phyloP scores from a whole-genome alignment of 371 early-diverging fungal genomes.

The Mortierella sp. region DNA sequence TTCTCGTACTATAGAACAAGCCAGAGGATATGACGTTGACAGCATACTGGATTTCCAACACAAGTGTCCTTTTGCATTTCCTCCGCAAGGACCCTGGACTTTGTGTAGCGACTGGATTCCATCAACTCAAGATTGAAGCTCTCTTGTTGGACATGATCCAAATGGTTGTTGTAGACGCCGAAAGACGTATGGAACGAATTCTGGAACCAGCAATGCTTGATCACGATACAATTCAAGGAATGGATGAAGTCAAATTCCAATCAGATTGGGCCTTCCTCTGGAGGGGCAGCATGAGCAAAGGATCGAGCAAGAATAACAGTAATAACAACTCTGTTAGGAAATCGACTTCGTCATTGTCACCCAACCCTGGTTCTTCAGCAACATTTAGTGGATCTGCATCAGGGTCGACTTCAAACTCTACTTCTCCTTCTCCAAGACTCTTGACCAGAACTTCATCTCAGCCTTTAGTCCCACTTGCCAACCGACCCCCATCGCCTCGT shows the following conservation, averaged over 20 bases:
- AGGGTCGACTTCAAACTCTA: conserved; percentile 79
- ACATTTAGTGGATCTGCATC: conserved; percentile 58
- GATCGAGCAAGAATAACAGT: conserved; percentile 31
- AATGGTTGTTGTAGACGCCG: conserved; percentile 68
- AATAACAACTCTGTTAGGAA: conserved; percentile 72
- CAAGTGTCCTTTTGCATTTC: conserved; percentile 80
- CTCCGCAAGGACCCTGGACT: conserved; percentile 85
- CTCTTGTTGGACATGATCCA: conserved; percentile 77
- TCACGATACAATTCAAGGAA: conserved; percentile 74
- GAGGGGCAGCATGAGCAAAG: conserved; percentile 44
- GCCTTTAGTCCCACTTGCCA: conserved; percentile 11
- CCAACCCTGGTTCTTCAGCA: conserved; percentile 63
- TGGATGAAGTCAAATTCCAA: conserved; percentile 76
- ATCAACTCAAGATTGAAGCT: conserved; percentile 77
- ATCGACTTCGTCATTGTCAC: conserved; percentile 18
- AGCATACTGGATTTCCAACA: conserved; percentile 89
- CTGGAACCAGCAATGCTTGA: conserved; percentile 80
- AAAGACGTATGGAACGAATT: conserved; percentile 69
- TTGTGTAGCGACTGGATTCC: conserved; percentile 64
- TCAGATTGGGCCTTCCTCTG: conserved; percentile 68
- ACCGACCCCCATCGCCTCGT: conserved; percentile 42
- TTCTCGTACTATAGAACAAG: conserved; percentile 29
- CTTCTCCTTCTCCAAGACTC: conserved; percentile 18
- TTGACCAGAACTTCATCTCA: conserved; percentile 38
- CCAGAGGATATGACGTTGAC: conserved; percentile 65